Base-by-base conservation (phyloP, 331 rosid species). In the Telfairia occidentalis region DNA sequence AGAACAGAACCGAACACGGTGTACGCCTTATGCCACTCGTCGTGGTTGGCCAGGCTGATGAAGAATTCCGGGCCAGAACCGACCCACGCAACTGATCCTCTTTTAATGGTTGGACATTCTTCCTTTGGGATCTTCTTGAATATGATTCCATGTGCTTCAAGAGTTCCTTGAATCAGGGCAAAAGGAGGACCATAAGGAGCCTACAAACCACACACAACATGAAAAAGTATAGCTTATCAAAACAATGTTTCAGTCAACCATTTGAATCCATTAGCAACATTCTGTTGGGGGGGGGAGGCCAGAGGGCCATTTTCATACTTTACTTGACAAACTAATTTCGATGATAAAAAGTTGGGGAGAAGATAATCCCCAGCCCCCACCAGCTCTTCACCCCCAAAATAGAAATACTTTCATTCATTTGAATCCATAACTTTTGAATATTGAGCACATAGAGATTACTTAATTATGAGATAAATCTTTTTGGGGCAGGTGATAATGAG, bases 51-150 rank as follows among this genome's bases (percentile, higher is more conserved):
- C 1, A 92, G 81, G 83, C 97, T 89, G 83, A 90, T 85, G 64
- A 92, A 90, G 83, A 92, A 92, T 49, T 84, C 87, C 5, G 98
- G 97, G 57, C 96, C 92, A 5, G 97, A 86, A 81, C 85, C 89
- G 60, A 90, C 88, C 98, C 97, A 92, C 50, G 92, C 91, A 40
- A 92, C 86, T 7, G 92, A 89, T 34, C 92, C 98, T 86, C 92
- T 85, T 61, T 79, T 82, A 76, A 87, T 74, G 37, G 66, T 8
- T 64, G 96, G 96, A 76, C 99, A 90, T 69, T 52, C 81, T 86
- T 92, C 99, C 1, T 75, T 65, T 0, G 97, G 96, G 10, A 89
- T 86, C 83, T 80, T 74, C 66, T 86, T 83, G 78, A 90, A 92
- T 45, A 78, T 40, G 61, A 55, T 76, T 76, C 97, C 99, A 77